Base-by-base conservation (phyloP, 2,329 filamentous ascomycete species). In the Cladosporium sp. region DNA sequence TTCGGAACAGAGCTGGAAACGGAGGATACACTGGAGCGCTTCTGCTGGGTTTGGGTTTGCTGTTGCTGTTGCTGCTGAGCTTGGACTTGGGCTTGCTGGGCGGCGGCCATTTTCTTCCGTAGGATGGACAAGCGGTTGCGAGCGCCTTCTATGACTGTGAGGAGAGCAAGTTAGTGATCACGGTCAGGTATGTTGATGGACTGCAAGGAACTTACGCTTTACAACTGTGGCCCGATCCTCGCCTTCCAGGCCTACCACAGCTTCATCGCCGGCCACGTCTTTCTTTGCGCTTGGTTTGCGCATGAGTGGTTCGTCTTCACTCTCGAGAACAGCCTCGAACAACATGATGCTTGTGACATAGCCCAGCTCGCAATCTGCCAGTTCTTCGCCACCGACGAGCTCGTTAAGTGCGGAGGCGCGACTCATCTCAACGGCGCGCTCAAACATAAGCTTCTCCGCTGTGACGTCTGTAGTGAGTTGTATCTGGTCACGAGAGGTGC, bases 401-500 rank as follows among this genome's bases (percentile, higher is more conserved):
- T 98, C 93, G 60, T 95, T 94, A 63, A 97, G 93, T 7, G 93
- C 93, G 7, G 93, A 92, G 3, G 88, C 83, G 46, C 90, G 83
- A 66, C 90, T 96, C 93, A 98, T 97, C 67, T 98, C 93, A 18
- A 97, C 74, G 0, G 93, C 93, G 40, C 93, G 87, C 60, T 98
- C 93, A 65, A 96, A 98, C 90, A 98, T 96, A 39, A 98, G 76
- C 70, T 91, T 95, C 72, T 97, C 93, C 0, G 93, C 93, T 18
- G 90, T 96, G 50, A 96, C 84, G 1, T 92, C 93, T 2, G 88
- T 83, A 12, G 88, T 95, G 20, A 98, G 78, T 41, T 86, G 80
- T 20, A 96, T 89, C 46, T 88, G 85, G 53, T 93, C 88, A 2
- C 82, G 78, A 13, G 85, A 84, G 3, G 82, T 79, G n/a, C 78